Evolutionary conservation across 2,329 filamentous ascomycete genomes (phyloP).

Genomic region (Rachicladosporium sp.): DNA sequence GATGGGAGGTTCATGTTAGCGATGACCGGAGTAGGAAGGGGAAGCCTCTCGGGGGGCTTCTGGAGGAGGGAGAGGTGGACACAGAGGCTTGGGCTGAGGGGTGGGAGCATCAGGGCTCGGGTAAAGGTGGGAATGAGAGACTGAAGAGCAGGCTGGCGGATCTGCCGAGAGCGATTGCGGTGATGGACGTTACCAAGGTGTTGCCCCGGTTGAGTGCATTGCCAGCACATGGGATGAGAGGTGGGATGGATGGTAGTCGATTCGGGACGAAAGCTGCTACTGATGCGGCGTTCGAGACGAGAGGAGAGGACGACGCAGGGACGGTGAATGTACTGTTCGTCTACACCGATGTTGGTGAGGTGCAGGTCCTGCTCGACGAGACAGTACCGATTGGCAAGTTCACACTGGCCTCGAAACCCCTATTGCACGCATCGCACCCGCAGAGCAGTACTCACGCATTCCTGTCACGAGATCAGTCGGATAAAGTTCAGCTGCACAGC

Average conservation of each 20-base stretch:
- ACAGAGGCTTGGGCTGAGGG: slow-evolving; percentile 17
- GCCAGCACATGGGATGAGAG: slow-evolving; percentile 37
- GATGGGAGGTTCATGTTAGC: slow-evolving; percentile 12
- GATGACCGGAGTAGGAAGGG: not conserved
- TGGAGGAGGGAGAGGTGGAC: slow-evolving; percentile 6
- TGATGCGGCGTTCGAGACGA: slow-evolving; percentile 15
- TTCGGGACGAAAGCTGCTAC: slow-evolving; percentile 16
- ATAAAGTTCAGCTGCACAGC: slow-evolving; percentile 4
- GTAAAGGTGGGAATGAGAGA: not conserved
- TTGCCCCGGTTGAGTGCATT: slow-evolving; percentile 52
- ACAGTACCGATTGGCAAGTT: slow-evolving; percentile 18
- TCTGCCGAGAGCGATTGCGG: slow-evolving; percentile 59
- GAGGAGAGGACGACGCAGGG: slow-evolving; percentile 1
- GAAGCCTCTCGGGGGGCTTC: not conserved
- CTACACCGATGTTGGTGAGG: slow-evolving; percentile 5
- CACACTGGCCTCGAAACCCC: slow-evolving; percentile 7
- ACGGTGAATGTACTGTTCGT: slow-evolving; percentile 5
- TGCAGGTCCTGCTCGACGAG: slow-evolving; percentile 19
- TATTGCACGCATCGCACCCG: slow-evolving; percentile 57
- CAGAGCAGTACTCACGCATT: slow-evolving; percentile 65
- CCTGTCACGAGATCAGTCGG: slow-evolving; percentile 26
- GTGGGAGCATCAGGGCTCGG: slow-evolving; percentile 27
- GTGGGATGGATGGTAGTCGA: slow-evolving; percentile 15
- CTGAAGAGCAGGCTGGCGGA: slow-evolving; percentile 6
- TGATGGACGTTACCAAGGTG: slow-evolving; percentile 63